Evolutionary conservation across 495 filamentous ascomycete species (phyloP).

Genomic region (Pseudevernia furfuracea): DNA sequence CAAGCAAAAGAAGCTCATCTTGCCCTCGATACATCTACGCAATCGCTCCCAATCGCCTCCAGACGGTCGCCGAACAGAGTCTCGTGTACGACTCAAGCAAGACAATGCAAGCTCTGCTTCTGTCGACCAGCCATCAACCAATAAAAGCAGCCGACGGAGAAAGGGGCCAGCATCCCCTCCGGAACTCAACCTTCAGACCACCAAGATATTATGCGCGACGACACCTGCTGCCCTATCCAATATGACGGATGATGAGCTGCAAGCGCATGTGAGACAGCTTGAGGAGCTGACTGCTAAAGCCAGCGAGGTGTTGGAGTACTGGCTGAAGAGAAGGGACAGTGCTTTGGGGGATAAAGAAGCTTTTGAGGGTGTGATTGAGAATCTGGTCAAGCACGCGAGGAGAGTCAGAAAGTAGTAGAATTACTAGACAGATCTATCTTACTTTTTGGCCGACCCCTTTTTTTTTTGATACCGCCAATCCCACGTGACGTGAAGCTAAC

Average conservation of each 20-base stretch:
- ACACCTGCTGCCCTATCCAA: slow-evolving; percentile 73
- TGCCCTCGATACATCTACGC: slow-evolving; percentile 68
- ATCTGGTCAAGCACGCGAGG: slow-evolving; percentile 89
- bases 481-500: background rate
- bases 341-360: slow-evolving; percentile 86
- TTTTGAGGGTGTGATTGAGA: slow-evolving; percentile 97
- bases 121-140: slow-evolving; percentile 40
- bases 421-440: background rate
- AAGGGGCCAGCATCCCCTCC: slow-evolving; percentile 61
- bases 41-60: slow-evolving; percentile 29
- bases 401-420: slow-evolving; percentile 62
- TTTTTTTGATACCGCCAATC: background rate
- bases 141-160: slow-evolving; percentile 37
- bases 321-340: slow-evolving; percentile 76
- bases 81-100: slow-evolving; percentile 44
- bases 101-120: slow-evolving; percentile 50
- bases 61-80: slow-evolving; percentile 41
- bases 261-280: slow-evolving; percentile 62
- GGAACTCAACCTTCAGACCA: slow-evolving; percentile 67
- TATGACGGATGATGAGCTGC: slow-evolving; percentile 68
- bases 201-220: slow-evolving; percentile 69
- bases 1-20: slow-evolving; percentile 94
- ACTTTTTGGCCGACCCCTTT: too few relatives aligned
- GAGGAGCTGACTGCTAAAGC: slow-evolving; percentile 60
- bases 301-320: slow-evolving; percentile 75